Base-by-base conservation (phyloP, 2,329 filamentous ascomycete genomes). In the Chrysoporthe austroafricana region DNA sequence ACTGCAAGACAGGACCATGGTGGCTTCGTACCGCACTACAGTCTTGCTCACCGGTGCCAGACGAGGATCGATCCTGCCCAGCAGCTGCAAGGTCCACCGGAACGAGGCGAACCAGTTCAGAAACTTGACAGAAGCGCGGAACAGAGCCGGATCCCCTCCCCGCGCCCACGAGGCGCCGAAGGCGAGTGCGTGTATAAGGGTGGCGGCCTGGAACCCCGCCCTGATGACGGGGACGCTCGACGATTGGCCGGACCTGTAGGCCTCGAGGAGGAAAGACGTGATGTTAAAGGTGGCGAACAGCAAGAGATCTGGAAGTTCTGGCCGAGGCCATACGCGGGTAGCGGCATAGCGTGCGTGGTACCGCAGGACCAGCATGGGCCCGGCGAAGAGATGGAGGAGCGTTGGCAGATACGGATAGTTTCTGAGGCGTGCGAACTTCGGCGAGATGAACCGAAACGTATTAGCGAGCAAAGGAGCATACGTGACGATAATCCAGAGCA, bases 41-140 rank as follows among this genome's bases (percentile, higher is more conserved):
- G 4, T 6, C 34, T 66, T n/a, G 34, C 36, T 60, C 26, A 39
- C 21, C 39, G 36, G 32, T 18, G 36, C 36, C 26, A 68, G 57
- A 6, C 59, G 50, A 5, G 59, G 59, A 1, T 68, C 59, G 26
- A 66, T n/a, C 34, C 26, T 6, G 16, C 39, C 36, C 8, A 66
- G 14, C 7, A 14, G 9, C 21, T 3, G 32, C 1, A 11, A 11
- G 8, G 16, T 13, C 34, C 42, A 8, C 14, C 66, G 66, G 46
- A 66, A 68, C 52, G 63, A 68, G 52, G n/a, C 58, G 14, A 68
- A 68, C 66, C 66, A 68, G 59, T 66, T 66, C 34, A 68, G 18
- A 5, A 68, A 60, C 63, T 66, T 68, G 59, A 66, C 54, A 26
- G 58, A 66, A n/a, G 58, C 44, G 43, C 63, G 64, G 26, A 66